Percentiles rank a stretch among this genome's conserved stretches.
Conservation (phyloP, 805 yeast genomes). For the Trichomonascus vanleenenianus region DNA sequence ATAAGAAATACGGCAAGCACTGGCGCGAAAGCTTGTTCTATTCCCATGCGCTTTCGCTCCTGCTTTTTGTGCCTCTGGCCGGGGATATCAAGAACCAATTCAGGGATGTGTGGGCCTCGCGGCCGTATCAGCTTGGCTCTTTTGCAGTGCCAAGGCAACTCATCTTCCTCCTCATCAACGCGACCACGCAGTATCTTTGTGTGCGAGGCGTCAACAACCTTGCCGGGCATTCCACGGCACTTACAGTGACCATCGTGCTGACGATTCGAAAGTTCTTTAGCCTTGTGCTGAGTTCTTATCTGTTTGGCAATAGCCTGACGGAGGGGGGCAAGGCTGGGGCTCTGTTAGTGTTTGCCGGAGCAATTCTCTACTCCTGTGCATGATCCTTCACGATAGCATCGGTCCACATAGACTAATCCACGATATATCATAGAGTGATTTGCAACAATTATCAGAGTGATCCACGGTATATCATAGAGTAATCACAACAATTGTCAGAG, state of each 20-base stretch:
- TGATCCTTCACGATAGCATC: too few species aligned
- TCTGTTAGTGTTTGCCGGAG: slow-evolving; percentile 46
- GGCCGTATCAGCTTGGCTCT: slow-evolving; percentile 4
- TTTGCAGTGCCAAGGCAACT: slow-evolving; percentile 23
- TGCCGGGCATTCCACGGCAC: slow-evolving; percentile 49
- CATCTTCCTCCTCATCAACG: slow-evolving; percentile 35
- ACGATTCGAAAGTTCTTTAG: slow-evolving; percentile 56
- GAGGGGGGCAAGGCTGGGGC: slow-evolving; percentile 41
- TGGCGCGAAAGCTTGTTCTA: slow-evolving; percentile 65
- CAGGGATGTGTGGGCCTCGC: slow-evolving; percentile 11
- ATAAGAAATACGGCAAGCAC: slow-evolving; percentile 42
- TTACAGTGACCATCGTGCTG: slow-evolving; percentile 55
- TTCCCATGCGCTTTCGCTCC: slow-evolving; percentile 49
- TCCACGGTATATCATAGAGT: too few species aligned
- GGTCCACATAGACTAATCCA: too few species aligned
- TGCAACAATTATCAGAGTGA: too few species aligned
- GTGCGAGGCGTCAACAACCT: slow-evolving; percentile 60
- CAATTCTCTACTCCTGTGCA: slow-evolving; percentile 35
- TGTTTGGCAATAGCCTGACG: slow-evolving; percentile 42
- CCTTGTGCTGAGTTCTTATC: slow-evolving; percentile 44
- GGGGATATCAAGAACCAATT: slow-evolving; percentile 31
- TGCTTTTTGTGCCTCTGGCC: slow-evolving; percentile 39
- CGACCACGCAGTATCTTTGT: slow-evolving; percentile 53
- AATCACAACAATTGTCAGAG: too few species aligned
- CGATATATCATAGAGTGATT: too few species aligned